phyloP scores from a whole-genome alignment of 169 alveolate genomes.

The Plasmodium fragile region DNA sequence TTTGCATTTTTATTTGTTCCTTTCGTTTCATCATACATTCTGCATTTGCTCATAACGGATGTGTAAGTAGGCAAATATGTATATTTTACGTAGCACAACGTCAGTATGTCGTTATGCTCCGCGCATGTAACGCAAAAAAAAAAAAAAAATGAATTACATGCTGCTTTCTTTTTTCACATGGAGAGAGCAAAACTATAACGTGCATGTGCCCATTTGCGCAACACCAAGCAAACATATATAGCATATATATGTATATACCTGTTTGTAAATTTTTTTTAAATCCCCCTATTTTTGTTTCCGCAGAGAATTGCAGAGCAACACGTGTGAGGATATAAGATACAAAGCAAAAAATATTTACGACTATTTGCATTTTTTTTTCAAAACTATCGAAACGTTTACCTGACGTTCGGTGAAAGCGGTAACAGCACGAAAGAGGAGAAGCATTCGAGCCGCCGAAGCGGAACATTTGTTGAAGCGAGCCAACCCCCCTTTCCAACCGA shows the following conservation, averaged over 20 bases:
- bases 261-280: neutral
- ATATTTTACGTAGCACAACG: neutral
- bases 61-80: neutral
- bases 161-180: neutral
- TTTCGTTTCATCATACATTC: neutral
- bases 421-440: neutral
- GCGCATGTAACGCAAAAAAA: neutral
- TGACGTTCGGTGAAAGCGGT: neutral
- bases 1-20: neutral
- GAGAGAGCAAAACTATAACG: neutral
- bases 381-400: constrained; percentile 63
- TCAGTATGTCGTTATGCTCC: neutral
- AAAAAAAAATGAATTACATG: neutral
- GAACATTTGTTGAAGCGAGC: neutral
- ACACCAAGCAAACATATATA: neutral
- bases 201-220: neutral
- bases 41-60: neutral
- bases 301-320: constrained; percentile 69
- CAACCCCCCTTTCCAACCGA: neutral
- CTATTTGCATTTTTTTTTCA: constrained; percentile 74
- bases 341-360: constrained; percentile 73
- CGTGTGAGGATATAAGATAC: constrained; percentile 67
- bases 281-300: neutral
- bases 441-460: neutral
- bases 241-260: neutral